Evolutionary conservation across 768 basidiomycete species (phyloP).

Genomic region (Xerocomellus chrysenteron): DNA sequence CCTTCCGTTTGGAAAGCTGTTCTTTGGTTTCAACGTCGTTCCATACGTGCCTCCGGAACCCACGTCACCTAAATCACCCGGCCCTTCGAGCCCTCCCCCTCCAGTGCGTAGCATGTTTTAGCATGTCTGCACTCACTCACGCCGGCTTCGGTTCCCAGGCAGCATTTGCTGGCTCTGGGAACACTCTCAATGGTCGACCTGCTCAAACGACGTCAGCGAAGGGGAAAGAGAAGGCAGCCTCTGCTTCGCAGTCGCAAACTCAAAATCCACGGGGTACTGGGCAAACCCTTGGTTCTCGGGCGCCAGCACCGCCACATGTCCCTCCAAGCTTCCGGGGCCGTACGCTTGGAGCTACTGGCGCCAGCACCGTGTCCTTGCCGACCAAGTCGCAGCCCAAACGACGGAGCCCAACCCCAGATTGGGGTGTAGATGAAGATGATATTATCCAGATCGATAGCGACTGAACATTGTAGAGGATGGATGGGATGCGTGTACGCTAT

Average conservation of each 20-base stretch:
- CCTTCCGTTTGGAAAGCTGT: constrained; percentile 90
- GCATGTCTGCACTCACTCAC: not conserved
- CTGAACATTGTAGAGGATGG: constrained; percentile 29
- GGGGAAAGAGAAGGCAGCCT: constrained; percentile 53
- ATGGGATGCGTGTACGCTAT: constrained; percentile 6
- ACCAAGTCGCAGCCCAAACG: constrained; percentile 39
- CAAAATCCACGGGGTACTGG: constrained; percentile 46
- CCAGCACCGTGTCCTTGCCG: constrained; percentile 44
- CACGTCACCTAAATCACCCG: constrained; percentile 24
- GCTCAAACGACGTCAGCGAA: constrained; percentile 38
- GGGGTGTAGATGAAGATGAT: constrained; percentile 82
- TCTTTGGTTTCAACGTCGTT: constrained; percentile 90
- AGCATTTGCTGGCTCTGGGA: constrained; percentile 66
- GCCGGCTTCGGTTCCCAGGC: constrained; percentile 25
- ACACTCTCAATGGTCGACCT: constrained; percentile 59
- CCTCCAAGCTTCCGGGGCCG: constrained; percentile 35
- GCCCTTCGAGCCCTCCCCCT: constrained; percentile 29
- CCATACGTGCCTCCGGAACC: constrained; percentile 58
- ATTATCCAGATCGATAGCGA: constrained; percentile 86
- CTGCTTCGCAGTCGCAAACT: constrained; percentile 32
- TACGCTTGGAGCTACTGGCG: constrained; percentile 53
- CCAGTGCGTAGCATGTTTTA: constrained; percentile 24
- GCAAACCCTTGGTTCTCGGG: constrained; percentile 46
- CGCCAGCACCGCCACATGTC: constrained; percentile 22
- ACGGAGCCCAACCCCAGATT: constrained; percentile 75